A percentile compares a stretch with the other conserved stretches of the same genome.
phyloP scores from a whole-genome alignment of 352 stramenopile species.

The Pythium utonaiense region DNA sequence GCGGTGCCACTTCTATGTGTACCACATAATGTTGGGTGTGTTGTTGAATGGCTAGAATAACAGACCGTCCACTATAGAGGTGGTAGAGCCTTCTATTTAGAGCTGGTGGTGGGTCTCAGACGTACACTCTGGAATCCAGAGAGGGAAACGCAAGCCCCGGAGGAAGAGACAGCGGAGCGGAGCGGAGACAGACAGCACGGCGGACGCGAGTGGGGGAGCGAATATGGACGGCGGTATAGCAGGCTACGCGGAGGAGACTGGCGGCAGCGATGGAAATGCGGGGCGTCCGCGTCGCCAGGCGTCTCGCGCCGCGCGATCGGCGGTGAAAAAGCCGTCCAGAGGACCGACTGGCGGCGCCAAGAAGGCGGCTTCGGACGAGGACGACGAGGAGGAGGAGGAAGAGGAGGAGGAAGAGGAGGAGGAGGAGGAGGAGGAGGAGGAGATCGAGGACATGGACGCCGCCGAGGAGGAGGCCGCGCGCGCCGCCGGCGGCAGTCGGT shows the following conservation, averaged over 20 bases:
- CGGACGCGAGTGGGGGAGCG: neutral
- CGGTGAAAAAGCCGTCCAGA: slow-evolving; percentile 31
- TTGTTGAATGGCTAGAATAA: neutral
- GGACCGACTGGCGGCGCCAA: slow-evolving; percentile 43
- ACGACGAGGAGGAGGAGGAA: slow-evolving; percentile 41
- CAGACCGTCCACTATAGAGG: neutral
- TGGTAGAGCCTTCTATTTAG: neutral
- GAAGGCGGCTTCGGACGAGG: slow-evolving; percentile 44
- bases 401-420: slow-evolving; percentile 26
- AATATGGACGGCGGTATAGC: neutral
- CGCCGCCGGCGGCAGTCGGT: neutral
- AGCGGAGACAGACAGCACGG: neutral
- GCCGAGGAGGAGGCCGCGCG: slow-evolving; percentile 15
- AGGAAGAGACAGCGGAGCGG: neutral
- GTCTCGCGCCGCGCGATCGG: slow-evolving; percentile 39
- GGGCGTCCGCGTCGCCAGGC: slow-evolving; percentile 33
- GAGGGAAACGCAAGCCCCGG: slow-evolving; percentile 4
- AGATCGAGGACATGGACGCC: slow-evolving; percentile 26
- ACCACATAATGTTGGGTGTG: neutral
- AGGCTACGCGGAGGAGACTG: neutral
- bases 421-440: slow-evolving; percentile 25
- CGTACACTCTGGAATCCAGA: slow-evolving; percentile 14
- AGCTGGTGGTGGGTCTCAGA: neutral
- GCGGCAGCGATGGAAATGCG: neutral
- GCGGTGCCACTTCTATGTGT: too few relatives aligned